A percentile compares a stretch with the other conserved stretches of the same genome.
Evolutionary conservation across 1,284 basidiomycete genomes (phyloP).

Genomic region (Cutaneotrichosporon sp.): DNA sequence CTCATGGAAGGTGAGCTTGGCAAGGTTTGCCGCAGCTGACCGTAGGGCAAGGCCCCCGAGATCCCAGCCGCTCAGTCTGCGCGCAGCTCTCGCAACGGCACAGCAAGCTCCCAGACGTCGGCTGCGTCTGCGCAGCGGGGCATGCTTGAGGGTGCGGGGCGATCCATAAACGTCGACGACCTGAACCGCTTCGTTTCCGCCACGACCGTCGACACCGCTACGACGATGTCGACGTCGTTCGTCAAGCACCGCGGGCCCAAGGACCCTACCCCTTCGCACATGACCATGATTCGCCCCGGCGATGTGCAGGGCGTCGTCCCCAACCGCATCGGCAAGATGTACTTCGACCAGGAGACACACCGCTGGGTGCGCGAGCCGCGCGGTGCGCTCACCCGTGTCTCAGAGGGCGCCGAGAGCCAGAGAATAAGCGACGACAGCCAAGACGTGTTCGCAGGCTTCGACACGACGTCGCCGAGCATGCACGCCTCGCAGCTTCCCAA

Average conservation of each 20-base stretch:
- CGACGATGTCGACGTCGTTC: constrained; percentile 76
- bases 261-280: constrained; percentile 38
- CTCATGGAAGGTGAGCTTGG: neutral
- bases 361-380: constrained; percentile 71
- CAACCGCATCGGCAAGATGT: constrained; percentile 79
- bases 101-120: neutral
- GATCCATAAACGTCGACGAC: constrained; percentile 59
- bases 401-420: constrained; percentile 41
- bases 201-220: constrained; percentile 61
- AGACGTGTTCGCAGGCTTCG: constrained; percentile 83
- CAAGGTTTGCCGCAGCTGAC: neutral
- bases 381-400: constrained; percentile 41
- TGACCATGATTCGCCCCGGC: constrained; percentile 67
- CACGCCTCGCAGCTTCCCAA: neutral
- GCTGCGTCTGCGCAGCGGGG: neutral
- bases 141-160: constrained; percentile 19
- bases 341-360: constrained; percentile 76
- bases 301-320: constrained; percentile 66
- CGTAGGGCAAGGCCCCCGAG: neutral
- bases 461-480: constrained; percentile 53
- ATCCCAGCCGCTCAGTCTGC: neutral
- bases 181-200: constrained; percentile 79
- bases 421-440: constrained; percentile 64
- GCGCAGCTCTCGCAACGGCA: neutral
- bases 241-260: constrained; percentile 74